phyloP scores from a whole-genome alignment of 2,329 filamentous ascomycete species.

The Apiospora marii region DNA sequence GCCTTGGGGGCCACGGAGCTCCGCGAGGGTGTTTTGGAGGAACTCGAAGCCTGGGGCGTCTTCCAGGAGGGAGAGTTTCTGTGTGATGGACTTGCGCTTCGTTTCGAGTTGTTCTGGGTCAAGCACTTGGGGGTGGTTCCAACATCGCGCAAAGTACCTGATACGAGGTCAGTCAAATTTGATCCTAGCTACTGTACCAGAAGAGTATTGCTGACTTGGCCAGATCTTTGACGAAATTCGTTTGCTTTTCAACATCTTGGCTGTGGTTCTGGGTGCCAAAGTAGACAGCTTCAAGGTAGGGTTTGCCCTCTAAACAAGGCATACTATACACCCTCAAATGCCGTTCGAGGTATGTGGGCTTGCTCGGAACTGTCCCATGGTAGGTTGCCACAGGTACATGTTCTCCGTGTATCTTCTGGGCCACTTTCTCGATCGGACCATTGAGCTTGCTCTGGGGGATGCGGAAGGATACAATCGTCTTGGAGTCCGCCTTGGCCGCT shows the following conservation, averaged over 20 bases:
- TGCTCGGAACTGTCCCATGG: not conserved
- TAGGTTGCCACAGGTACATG: not conserved
- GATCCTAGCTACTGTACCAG: not conserved
- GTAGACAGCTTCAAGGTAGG: not conserved
- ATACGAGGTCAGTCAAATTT: not conserved
- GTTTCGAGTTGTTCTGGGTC: not conserved
- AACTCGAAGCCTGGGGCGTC: not conserved
- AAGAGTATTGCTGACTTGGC: not conserved
- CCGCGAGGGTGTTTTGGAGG: not conserved
- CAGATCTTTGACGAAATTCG: not conserved
- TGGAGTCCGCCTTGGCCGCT: not conserved
- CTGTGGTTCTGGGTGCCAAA: not conserved
- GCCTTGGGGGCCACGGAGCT: constrained; percentile 1
- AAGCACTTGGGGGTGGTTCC: not conserved
- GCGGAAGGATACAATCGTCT: not conserved
- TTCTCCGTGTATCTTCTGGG: not conserved
- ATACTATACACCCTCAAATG: not conserved
- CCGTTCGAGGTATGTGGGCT: not conserved
- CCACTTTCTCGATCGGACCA: not conserved
- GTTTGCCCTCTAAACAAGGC: not conserved
- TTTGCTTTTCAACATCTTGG: not conserved
- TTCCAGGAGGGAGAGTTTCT: not conserved
- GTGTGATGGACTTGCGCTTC: not conserved
- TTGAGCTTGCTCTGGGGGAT: not conserved
- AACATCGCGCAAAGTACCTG: not conserved